These are phyloP conservation scores for Plantago elongata DNA, from an alignment of 257 asterid species.

Conservation along the genomic window DNA sequence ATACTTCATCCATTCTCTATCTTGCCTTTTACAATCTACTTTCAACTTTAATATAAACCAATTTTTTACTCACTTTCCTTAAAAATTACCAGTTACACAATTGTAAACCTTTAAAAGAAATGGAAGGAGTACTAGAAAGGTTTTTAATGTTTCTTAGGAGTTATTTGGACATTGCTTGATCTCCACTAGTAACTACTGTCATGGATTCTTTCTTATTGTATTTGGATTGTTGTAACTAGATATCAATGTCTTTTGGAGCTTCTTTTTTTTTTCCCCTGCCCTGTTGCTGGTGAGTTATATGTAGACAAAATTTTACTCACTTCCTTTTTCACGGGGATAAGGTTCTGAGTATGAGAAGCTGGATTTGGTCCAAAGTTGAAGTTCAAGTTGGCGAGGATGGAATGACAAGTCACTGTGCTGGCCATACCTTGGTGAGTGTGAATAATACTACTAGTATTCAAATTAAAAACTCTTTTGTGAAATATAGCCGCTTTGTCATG, in stretches of 20 bases:
- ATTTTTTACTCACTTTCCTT: no score
- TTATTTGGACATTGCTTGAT: not conserved
- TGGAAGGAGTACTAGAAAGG: not conserved
- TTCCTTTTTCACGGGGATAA: slow-evolving; percentile 28
- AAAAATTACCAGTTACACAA: no score
- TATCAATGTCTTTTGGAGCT: not conserved
- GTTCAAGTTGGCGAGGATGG: slow-evolving; percentile 46
- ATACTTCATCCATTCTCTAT: no score
- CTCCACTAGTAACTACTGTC: not conserved
- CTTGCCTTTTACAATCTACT: no score
- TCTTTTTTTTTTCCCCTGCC: slow-evolving; percentile 15
- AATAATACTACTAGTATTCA: slow-evolving; percentile 19
- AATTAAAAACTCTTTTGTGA: slow-evolving; percentile 12
- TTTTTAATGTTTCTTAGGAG: not conserved
- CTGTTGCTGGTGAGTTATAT: slow-evolving; percentile 12
- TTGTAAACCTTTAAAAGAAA: no score
- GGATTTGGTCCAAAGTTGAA: slow-evolving; percentile 89
- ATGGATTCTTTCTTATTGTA: not conserved
- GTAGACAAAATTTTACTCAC: slow-evolving; percentile 13
- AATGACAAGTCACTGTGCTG: slow-evolving; percentile 62
- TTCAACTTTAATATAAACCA: no score
- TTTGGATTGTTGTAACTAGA: slow-evolving; percentile 7
- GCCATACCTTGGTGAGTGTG: slow-evolving; percentile 86
- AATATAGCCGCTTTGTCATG: slow-evolving; percentile 8
- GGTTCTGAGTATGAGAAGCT: slow-evolving; percentile 76